phyloP scores from a whole-genome alignment of 176 grass and related monocot species.

The Melocanna baccifera region DNA sequence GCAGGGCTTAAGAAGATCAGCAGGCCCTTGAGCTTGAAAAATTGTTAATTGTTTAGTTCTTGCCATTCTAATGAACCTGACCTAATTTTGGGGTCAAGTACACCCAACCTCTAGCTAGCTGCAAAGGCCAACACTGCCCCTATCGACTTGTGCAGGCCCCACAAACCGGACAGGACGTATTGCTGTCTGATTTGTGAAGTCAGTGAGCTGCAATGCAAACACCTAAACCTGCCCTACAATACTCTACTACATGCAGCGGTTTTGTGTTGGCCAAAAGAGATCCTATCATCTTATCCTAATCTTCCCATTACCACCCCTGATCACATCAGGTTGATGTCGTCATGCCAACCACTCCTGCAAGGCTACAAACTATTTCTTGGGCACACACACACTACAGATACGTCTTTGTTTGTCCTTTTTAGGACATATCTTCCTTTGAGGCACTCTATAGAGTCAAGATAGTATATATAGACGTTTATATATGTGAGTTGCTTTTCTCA shows the following conservation, averaged over 20 bases:
- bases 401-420: neutral
- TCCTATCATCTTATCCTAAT: conserved; percentile 22
- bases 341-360: neutral
- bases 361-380: neutral
- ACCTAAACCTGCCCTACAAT: neutral
- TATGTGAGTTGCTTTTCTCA: too few species aligned
- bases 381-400: neutral
- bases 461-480: too few species aligned
- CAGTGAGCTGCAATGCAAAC: neutral
- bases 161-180: neutral
- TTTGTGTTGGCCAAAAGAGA: neutral
- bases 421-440: too few species aligned
- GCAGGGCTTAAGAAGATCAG: neutral
- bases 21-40: neutral
- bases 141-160: neutral
- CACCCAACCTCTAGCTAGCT: neutral
- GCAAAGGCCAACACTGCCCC: neutral
- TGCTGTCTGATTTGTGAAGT: neutral
- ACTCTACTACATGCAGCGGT: too few species aligned
- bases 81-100: neutral
- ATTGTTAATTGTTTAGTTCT: neutral
- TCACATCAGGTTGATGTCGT: conserved; percentile 14
- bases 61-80: neutral
- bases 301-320: neutral
- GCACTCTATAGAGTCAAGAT: too few species aligned